Percentiles rank a stretch among this genome's conserved stretches.
These are phyloP conservation scores for Hysterangium stoloniferum DNA, from an alignment of 768 basidiomycete species.

Conservation along the genomic window DNA sequence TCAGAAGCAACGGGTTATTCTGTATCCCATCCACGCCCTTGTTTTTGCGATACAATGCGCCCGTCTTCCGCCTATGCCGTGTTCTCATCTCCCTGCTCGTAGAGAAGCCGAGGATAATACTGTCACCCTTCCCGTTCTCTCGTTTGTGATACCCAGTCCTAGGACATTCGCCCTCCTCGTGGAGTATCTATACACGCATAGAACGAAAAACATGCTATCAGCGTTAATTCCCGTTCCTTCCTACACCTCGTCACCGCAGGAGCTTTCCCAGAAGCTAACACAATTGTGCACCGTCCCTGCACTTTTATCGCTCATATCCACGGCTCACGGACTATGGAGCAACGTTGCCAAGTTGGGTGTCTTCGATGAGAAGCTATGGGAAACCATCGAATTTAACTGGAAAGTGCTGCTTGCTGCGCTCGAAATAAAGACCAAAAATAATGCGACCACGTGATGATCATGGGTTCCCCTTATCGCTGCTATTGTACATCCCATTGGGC, in stretches of 20 bases:
- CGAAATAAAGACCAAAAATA: constrained; percentile 16
- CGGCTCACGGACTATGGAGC: constrained; percentile 38
- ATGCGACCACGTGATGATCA: too few species aligned
- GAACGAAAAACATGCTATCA: constrained; percentile 46
- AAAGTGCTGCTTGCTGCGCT: constrained; percentile 38
- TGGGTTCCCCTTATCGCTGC: too few species aligned
- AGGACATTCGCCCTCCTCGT: constrained; percentile 60
- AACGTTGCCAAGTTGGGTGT: constrained; percentile 44
- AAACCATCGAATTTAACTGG: constrained; percentile 43
- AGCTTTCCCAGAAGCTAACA: neutral
- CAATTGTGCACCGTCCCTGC: neutral
- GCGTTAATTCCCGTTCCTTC: constrained; percentile 47
- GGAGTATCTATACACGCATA: constrained; percentile 61
- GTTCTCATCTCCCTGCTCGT: constrained; percentile 16
- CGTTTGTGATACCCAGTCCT: constrained; percentile 61
- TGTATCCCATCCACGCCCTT: constrained; percentile 64
- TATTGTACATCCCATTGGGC: too few species aligned
- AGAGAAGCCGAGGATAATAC: constrained; percentile 19
- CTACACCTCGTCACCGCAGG: neutral
- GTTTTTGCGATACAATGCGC: constrained; percentile 66
- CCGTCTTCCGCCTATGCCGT: constrained; percentile 48
- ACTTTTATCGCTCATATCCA: neutral
- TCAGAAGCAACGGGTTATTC: constrained; percentile 21
- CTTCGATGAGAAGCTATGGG: constrained; percentile 39
- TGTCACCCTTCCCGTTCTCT: constrained; percentile 51